Evolutionary conservation across 176 grass and related monocot species (phyloP).

Genomic region (Triticum timopheevii): DNA sequence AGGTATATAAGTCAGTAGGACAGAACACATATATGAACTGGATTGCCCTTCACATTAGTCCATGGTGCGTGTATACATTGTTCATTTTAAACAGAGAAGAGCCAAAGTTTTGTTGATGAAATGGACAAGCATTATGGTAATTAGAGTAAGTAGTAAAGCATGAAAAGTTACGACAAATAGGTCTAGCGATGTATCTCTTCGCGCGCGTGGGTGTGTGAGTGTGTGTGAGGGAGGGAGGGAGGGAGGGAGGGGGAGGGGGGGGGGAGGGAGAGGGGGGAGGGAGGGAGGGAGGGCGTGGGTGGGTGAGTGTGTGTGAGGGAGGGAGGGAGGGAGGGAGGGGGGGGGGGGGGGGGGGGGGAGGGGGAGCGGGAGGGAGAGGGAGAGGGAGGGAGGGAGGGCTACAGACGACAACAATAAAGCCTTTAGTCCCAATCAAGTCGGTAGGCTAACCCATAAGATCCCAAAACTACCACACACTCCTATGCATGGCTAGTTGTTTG

Average conservation of each 20-base stretch:
- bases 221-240: too few species aligned
- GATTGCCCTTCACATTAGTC: background rate
- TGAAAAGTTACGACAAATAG: background rate
- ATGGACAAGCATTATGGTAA: background rate
- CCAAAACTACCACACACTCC: too few species aligned
- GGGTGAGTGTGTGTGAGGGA: too few species aligned
- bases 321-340: background rate
- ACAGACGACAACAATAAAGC: background rate
- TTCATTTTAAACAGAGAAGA: background rate
- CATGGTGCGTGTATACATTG: background rate
- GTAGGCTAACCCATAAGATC: too few species aligned
- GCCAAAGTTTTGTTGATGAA: background rate
- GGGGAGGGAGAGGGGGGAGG: too few species aligned
- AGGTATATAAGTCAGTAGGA: background rate
- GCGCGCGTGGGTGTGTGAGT: too few species aligned
- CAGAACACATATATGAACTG: background rate
- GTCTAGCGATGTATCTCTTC: slow-evolving; percentile 6
- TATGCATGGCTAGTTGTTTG: too few species aligned
- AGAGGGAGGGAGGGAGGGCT: background rate
- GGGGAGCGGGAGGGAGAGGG: too few species aligned
- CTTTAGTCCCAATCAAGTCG: too few species aligned
- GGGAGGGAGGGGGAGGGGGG: background rate
- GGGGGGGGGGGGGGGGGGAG: too few species aligned
- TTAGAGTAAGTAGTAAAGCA: slow-evolving; percentile 12
- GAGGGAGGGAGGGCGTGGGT: too few species aligned